Evolutionary conservation across 2,329 filamentous ascomycete species (phyloP), one percentile per base, ranked within the genome.

Genomic region (Pestalotiopsis sp.): DNA sequence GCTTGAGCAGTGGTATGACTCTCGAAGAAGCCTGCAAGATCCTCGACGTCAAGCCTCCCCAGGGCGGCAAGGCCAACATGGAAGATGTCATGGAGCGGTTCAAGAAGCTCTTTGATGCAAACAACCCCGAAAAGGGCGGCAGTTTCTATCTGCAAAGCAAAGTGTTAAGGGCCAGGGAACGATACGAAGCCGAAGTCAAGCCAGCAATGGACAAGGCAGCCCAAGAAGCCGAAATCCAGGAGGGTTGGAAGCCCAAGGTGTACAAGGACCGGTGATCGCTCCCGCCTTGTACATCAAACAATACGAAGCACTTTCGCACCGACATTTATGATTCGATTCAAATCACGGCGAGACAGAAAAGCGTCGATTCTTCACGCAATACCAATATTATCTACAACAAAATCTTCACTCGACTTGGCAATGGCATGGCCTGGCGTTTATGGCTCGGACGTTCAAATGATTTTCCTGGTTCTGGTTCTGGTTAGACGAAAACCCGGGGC

Each of bases 81-180:
- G 93, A 95, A 75, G 87, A 92, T 73, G 90, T 97, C 67, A 91
- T 92, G 82, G 90, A 92, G 74, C 88, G 94, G 67, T 99, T 98
- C 87, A 98, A 98, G 89, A 90, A 92, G 72, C 84, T 99, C 62
- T 99, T 98, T 79, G 96, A 99, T 81, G 85, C 89, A 75, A 99
- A 99, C 83, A 93, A 99, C 73, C 95, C 96, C 12, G 87, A 97
- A 81, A 97, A 97, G 78, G 96, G 96, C 45, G 96, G 96, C 66
- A 98, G 94, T 77, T 99, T 99, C 83, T 99, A 99, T 82, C 86
- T 99, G 63, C 96, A 99, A 83, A 98, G 95, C 86, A 99, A 99
- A 84, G 90, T 99, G 67, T 83, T 98, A 74, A 87, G 96, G 71
- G 96, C 96, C 69, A 89, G 95, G 76, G 95, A 99, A 83, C 87